A percentile compares a stretch with the other conserved stretches of the same genome.
Evolutionary conservation across 106 monocot species (phyloP).

Genomic region (Dioscorea alata): DNA sequence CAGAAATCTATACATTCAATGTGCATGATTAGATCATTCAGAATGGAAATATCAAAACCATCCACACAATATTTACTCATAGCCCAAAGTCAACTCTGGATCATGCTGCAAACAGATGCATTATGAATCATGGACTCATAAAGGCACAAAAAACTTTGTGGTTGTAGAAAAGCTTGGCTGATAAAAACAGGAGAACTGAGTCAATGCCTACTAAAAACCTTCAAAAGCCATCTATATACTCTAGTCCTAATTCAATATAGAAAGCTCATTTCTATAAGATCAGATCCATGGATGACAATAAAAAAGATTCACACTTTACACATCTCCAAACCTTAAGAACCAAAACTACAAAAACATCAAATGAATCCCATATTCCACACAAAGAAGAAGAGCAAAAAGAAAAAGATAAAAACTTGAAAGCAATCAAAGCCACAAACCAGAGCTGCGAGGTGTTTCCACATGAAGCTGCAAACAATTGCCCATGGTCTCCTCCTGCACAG

Average conservation of each 20-base stretch:
- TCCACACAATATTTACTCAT: not conserved
- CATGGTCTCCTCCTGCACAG: slow-evolving; percentile 26
- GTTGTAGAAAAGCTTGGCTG: too few species aligned
- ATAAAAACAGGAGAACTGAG: too few species aligned
- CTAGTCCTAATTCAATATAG: too few species aligned
- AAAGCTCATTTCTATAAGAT: too few species aligned
- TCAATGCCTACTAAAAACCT: too few species aligned
- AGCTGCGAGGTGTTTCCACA: slow-evolving; percentile 32
- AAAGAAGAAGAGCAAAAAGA: not conserved
- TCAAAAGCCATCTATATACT: too few species aligned
- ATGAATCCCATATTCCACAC: not conserved
- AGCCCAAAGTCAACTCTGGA: not conserved
- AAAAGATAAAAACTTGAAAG: too few species aligned
- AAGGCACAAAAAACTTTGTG: too few species aligned
- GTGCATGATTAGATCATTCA: not conserved
- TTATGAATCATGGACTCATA: too few species aligned
- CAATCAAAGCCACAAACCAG: not conserved
- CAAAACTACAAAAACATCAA: not conserved
- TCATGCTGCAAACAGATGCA: too few species aligned
- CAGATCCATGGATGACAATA: too few species aligned
- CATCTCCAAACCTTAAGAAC: not conserved
- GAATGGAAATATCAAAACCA: not conserved
- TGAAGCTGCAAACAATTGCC: slow-evolving; percentile 56
- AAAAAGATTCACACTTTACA: not conserved
- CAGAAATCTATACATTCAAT: not conserved